phyloP scores from a whole-genome alignment of 2,329 filamentous ascomycete genomes.

The Periconia sp. region DNA sequence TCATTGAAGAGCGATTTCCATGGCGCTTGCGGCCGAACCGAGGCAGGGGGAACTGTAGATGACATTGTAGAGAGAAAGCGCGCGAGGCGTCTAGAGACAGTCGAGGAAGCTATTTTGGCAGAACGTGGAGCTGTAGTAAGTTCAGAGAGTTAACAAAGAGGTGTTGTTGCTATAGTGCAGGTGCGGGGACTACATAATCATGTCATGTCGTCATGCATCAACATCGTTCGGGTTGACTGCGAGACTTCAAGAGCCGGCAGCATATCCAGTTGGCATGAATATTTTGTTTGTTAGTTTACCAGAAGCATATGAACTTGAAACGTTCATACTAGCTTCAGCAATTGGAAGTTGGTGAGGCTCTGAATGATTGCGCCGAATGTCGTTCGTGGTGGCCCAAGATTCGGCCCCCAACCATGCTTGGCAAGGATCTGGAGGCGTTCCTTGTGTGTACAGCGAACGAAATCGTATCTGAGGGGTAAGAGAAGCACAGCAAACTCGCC shows the following conservation, averaged over 20 bases:
- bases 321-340: background rate
- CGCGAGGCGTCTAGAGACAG: slow-evolving; percentile 40
- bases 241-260: background rate
- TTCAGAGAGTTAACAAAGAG: background rate
- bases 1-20: slow-evolving; percentile 55
- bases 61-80: slow-evolving; percentile 50
- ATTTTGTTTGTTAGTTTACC: background rate
- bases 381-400: background rate
- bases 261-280: background rate
- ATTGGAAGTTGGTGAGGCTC: background rate
- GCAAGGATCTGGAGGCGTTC: background rate
- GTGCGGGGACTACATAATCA: background rate
- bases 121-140: slow-evolving; percentile 7
- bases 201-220: background rate
- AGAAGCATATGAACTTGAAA: background rate
- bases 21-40: slow-evolving; percentile 48
- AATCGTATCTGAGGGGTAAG: background rate
- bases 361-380: background rate
- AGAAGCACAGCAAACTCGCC: background rate
- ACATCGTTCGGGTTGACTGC: background rate
- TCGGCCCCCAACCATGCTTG: background rate
- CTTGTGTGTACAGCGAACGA: background rate
- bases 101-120: slow-evolving; percentile 44
- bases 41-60: slow-evolving; percentile 43
- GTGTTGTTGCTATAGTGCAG: background rate